These are phyloP conservation scores for Tetrastigma voinierianum DNA, from an alignment of 164 flowering plant genomes.

Conservation along the genomic window DNA sequence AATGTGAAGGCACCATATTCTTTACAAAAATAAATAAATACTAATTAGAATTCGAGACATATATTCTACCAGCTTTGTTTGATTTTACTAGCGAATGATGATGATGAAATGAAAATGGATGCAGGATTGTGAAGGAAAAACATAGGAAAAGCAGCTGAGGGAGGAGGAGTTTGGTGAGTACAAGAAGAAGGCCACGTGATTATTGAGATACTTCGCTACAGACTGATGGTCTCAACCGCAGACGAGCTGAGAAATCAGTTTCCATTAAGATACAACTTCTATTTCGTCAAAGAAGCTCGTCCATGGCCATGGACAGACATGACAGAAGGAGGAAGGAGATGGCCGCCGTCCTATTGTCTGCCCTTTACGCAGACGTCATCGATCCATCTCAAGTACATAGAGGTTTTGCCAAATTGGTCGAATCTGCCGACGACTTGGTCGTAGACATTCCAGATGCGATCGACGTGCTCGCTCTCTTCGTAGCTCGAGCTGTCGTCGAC, in stretches of 20 bases:
- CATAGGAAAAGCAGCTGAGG: conserved; percentile 5
- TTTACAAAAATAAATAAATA: no score
- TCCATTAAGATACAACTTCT: conserved; percentile 41
- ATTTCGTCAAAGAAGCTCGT: conserved; percentile 78
- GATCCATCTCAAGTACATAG: conserved; percentile 62
- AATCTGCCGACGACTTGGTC: conserved; percentile 70
- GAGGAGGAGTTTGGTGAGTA: conserved; percentile 50
- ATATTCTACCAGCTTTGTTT: no score
- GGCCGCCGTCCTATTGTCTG: conserved; percentile 73
- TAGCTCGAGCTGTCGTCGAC: conserved; percentile 84
- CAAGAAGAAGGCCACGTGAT: conserved; percentile 61
- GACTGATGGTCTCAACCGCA: conserved; percentile 58
- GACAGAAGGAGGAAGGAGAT: conserved; percentile 76
- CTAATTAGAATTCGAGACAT: no score
- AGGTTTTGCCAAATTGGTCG: conserved; percentile 64
- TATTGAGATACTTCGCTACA: conserved; percentile 68
- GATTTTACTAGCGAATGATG: no score
- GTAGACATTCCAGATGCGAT: conserved; percentile 81
- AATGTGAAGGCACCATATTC: no score
- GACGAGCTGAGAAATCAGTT: conserved; percentile 64
- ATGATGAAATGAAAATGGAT: no score
- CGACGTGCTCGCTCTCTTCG: conserved; percentile 67
- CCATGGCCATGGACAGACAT: conserved; percentile 80
- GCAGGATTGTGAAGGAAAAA: conserved; percentile 36
- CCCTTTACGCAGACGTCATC: conserved; percentile 63